Evolutionary conservation across 768 basidiomycete species (phyloP).

Genomic region (Suillus paluster): DNA sequence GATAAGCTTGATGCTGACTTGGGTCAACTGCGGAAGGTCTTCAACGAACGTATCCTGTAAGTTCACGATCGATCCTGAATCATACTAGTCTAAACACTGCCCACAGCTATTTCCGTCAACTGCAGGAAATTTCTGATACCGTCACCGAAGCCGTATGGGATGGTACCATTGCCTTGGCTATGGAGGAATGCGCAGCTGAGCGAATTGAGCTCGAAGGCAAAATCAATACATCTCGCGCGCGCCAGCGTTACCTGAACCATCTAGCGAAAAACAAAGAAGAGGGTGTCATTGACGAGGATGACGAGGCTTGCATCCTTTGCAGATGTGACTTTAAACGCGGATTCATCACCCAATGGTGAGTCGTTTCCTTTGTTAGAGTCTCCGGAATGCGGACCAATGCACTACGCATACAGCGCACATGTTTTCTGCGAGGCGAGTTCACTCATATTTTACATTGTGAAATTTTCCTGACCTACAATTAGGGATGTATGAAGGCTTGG

Average conservation of each 20-base stretch:
- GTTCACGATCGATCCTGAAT: slow-evolving; percentile 19
- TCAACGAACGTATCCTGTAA: slow-evolving; percentile 64
- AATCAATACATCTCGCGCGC: slow-evolving; percentile 65
- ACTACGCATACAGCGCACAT: slow-evolving; percentile 58
- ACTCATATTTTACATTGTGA: neutral
- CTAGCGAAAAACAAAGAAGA: slow-evolving; percentile 57
- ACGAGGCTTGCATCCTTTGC: slow-evolving; percentile 72
- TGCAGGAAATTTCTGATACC: slow-evolving; percentile 87
- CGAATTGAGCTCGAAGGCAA: slow-evolving; percentile 53
- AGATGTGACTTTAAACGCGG: slow-evolving; percentile 71
- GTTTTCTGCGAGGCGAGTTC: slow-evolving; percentile 73
- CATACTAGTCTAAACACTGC: slow-evolving; percentile 10
- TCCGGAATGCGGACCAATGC: slow-evolving; percentile 6
- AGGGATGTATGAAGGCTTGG: slow-evolving; percentile 73
- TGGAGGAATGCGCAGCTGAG: slow-evolving; percentile 46
- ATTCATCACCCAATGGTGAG: slow-evolving; percentile 79
- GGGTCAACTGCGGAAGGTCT: slow-evolving; percentile 70
- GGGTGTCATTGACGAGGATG: slow-evolving; percentile 53
- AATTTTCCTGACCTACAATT: neutral
- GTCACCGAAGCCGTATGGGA: slow-evolving; percentile 72
- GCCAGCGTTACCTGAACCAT: slow-evolving; percentile 76
- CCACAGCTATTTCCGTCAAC: slow-evolving; percentile 76
- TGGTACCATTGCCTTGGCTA: slow-evolving; percentile 45
- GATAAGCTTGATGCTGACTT: slow-evolving; percentile 78
- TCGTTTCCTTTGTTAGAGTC: slow-evolving; percentile 2